These are phyloP conservation scores for Pleurotus tuoliensis DNA, from an alignment of 768 basidiomycete genomes.

Conservation along the genomic window DNA sequence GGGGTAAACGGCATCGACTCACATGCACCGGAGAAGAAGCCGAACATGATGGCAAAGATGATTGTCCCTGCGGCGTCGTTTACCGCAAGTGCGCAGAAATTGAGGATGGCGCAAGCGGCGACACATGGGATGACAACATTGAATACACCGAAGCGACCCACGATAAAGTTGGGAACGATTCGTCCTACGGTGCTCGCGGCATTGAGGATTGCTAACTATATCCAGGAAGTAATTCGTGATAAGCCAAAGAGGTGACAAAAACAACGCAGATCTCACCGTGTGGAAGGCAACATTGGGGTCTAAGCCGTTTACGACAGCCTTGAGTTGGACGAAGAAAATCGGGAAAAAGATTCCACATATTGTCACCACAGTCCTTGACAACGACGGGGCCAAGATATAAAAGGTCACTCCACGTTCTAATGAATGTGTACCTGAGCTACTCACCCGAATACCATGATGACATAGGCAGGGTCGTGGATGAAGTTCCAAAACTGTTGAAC, in stretches of 20 bases:
- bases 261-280: constrained; percentile 30
- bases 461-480: constrained; percentile 40
- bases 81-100: constrained; percentile 32
- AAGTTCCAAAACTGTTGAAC: constrained; percentile 28
- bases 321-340: constrained; percentile 54
- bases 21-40: constrained; percentile 39
- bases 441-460: constrained; percentile 37
- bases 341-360: constrained; percentile 36
- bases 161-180: constrained; percentile 29
- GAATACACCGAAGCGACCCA: constrained; percentile 21
- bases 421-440: constrained; percentile 14
- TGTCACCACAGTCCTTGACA: neutral
- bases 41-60: constrained; percentile 32
- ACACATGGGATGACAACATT: constrained; percentile 28
- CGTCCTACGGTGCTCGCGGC: constrained; percentile 32
- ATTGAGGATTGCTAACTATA: constrained; percentile 34
- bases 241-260: neutral
- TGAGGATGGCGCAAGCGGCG: constrained; percentile 22
- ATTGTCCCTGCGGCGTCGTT: constrained; percentile 22
- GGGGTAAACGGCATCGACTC: constrained; percentile 15
- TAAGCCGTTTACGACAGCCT: constrained; percentile 44
- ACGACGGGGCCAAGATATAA: neutral
- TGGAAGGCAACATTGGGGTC: constrained; percentile 51
- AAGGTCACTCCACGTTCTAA: neutral
- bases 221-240: constrained; percentile 12